phyloP scores from a whole-genome alignment of 2,329 filamentous ascomycete genomes.

The Colletotrichum cordylinicola region DNA sequence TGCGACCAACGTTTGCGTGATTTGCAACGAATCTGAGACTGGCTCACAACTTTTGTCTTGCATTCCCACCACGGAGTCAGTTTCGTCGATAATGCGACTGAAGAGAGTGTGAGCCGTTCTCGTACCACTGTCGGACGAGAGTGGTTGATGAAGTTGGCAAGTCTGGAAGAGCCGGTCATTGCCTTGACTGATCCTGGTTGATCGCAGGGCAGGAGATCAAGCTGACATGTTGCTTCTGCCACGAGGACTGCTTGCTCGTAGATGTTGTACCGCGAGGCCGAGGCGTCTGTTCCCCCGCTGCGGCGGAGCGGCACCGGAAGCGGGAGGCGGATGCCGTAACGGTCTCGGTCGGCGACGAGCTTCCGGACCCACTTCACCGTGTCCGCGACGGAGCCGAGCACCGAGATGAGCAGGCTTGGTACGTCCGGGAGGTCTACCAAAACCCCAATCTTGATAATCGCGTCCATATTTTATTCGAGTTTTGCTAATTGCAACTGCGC shows the following conservation, averaged over 20 bases:
- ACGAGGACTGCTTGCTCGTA: background rate
- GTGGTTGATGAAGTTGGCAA: background rate
- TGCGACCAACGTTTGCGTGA: background rate
- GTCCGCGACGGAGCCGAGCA: background rate
- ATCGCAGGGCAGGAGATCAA: background rate
- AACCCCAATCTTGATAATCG: background rate
- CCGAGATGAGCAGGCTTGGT: background rate
- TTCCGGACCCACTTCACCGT: background rate
- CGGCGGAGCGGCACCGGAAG: background rate
- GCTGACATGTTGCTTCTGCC: background rate
- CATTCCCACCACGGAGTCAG: background rate
- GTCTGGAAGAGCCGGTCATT: accelerated
- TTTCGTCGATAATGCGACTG: background rate
- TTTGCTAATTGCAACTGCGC: background rate
- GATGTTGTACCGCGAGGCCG: background rate
- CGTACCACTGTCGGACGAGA: background rate
- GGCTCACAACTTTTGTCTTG: background rate
- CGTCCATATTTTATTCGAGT: background rate
- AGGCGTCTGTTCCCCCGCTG: background rate
- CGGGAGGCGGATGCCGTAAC: background rate
- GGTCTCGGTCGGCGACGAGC: background rate
- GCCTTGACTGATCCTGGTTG: accelerated
- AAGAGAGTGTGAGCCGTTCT: background rate
- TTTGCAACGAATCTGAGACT: background rate
- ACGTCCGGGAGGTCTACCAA: background rate